These are phyloP conservation scores for Pyrenochaeta sp. DNA, from an alignment of 2,329 filamentous ascomycete species.

Conservation along the genomic window DNA sequence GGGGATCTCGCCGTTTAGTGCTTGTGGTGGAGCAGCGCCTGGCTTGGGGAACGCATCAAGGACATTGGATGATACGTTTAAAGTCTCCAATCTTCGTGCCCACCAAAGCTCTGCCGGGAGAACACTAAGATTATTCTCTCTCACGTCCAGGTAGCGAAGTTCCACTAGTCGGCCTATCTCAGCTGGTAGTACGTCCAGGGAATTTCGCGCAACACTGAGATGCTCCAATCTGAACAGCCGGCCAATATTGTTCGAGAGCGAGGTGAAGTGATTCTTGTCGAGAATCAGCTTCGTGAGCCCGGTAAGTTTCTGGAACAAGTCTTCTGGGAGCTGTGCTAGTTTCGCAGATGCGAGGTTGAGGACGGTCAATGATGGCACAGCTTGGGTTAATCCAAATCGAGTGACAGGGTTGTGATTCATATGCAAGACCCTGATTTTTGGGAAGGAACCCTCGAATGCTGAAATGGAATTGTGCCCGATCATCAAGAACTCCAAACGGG, in stretches of 20 bases:
- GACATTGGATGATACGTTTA: slow-evolving; percentile 96
- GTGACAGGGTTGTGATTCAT: slow-evolving; percentile 96
- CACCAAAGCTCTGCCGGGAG: slow-evolving; percentile 96
- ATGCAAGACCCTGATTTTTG: slow-evolving; percentile 81
- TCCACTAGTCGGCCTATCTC: slow-evolving; percentile 90
- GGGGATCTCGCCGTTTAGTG: slow-evolving; percentile 34
- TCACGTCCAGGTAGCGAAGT: slow-evolving; percentile 83
- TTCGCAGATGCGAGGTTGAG: slow-evolving; percentile 93
- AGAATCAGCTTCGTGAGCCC: slow-evolving; percentile 87
- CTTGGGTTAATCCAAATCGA: slow-evolving; percentile 81
- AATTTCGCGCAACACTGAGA: slow-evolving; percentile 93
- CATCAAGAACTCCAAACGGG: slow-evolving; percentile 84
- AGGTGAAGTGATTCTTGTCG: slow-evolving; percentile 95
- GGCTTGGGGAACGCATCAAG: slow-evolving; percentile 91
- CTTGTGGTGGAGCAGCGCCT: slow-evolving; percentile 69
- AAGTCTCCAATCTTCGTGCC: slow-evolving; percentile 84
- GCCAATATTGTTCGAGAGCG: slow-evolving; percentile 84
- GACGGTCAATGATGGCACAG: slow-evolving; percentile 81
- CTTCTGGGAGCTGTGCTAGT: slow-evolving; percentile 84
- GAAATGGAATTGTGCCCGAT: slow-evolving; percentile 94
- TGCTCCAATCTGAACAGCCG: slow-evolving; percentile 83
- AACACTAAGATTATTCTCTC: slow-evolving; percentile 90
- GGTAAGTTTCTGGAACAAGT: slow-evolving; percentile 84
- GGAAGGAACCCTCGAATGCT: slow-evolving; percentile 87
- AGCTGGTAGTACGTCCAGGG: slow-evolving; percentile 79